These are phyloP conservation scores for Pseudevernia furfuracea DNA, from an alignment of 495 filamentous ascomycete genomes.

Conservation along the genomic window DNA sequence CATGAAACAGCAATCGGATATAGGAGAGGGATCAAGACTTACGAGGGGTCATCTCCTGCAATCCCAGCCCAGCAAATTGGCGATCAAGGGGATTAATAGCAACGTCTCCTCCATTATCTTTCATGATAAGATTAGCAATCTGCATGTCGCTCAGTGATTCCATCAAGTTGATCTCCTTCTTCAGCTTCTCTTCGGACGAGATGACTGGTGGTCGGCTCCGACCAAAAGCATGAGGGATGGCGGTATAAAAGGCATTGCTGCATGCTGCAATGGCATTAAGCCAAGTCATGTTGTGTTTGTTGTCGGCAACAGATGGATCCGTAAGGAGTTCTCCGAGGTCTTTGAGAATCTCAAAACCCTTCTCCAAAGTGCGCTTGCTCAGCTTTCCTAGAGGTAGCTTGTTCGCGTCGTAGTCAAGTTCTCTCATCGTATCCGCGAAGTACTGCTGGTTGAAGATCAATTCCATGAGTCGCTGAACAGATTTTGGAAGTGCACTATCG, in stretches of 20 bases:
- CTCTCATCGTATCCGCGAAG: slow-evolving; percentile 52
- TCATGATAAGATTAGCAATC: slow-evolving; percentile 63
- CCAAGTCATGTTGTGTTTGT: slow-evolving; percentile 36
- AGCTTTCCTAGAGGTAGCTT: slow-evolving; percentile 76
- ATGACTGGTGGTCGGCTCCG: slow-evolving; percentile 62
- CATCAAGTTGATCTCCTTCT: slow-evolving; percentile 64
- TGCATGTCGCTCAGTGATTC: slow-evolving; percentile 62
- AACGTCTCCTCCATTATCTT: slow-evolving; percentile 39
- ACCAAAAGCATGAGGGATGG: slow-evolving; percentile 73
- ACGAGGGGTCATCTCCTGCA: slow-evolving; percentile 63
- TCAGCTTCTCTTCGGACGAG: slow-evolving; percentile 42
- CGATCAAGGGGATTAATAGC: slow-evolving; percentile 51
- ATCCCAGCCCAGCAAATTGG: slow-evolving; percentile 57
- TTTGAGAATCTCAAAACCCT: slow-evolving; percentile 62
- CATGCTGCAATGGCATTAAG: slow-evolving; percentile 43
- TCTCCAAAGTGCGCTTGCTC: slow-evolving; percentile 60
- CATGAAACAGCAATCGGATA: neutral
- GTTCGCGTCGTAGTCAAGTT: slow-evolving; percentile 64
- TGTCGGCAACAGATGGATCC: slow-evolving; percentile 36
- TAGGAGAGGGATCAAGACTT: slow-evolving; percentile 18
- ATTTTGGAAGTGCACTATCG: slow-evolving; percentile 37
- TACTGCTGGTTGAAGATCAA: slow-evolving; percentile 72
- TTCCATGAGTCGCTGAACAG: slow-evolving; percentile 57
- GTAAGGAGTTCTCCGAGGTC: slow-evolving; percentile 58
- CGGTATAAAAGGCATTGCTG: slow-evolving; percentile 65